Conservation (phyloP, 768 basidiomycete genomes). For the Tephrocybe sp. region DNA sequence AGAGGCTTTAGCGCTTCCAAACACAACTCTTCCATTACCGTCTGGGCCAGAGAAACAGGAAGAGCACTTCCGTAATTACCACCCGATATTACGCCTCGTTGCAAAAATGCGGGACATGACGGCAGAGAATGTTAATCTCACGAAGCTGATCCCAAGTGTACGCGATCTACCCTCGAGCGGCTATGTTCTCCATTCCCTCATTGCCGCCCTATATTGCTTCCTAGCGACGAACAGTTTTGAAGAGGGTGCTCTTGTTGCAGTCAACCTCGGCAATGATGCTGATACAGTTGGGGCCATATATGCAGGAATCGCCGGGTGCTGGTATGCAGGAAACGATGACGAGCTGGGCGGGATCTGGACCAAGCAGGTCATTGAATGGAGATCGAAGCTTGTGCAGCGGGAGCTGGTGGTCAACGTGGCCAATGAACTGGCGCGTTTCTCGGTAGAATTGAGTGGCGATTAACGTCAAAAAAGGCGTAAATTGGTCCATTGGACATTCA, state of each 20-base stretch:
- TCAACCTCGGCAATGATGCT: conserved; percentile 44
- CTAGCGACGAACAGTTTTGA: conserved; percentile 43
- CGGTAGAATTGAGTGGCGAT: conserved; percentile 1
- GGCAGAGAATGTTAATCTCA: conserved; percentile 10
- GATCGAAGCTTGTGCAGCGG: conserved; percentile 26
- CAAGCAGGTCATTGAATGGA: conserved; percentile 35
- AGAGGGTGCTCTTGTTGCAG: conserved; percentile 42
- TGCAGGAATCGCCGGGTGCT: conserved; percentile 43
- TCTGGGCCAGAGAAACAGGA: conserved; percentile 27
- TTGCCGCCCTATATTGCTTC: conserved; percentile 46
- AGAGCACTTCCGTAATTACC: conserved; percentile 30
- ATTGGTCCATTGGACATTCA: too few species aligned
- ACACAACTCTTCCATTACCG: conserved; percentile 17
- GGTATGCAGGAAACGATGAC: conserved; percentile 33
- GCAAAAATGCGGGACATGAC: conserved; percentile 21
- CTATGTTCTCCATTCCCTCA: conserved; percentile 39
- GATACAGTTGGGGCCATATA: conserved; percentile 48
- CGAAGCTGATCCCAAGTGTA: conserved; percentile 30
- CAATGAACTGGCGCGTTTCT: conserved; percentile 31
- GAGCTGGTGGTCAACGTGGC: conserved; percentile 37
- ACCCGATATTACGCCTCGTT: conserved; percentile 39
- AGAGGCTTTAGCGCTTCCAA: conserved; percentile 30
- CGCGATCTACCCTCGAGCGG: conserved; percentile 35
- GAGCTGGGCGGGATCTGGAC: conserved; percentile 35
- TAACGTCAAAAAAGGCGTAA: background rate